Base-by-base conservation (phyloP, 106 monocot species). In the Chionographis japonica region DNA sequence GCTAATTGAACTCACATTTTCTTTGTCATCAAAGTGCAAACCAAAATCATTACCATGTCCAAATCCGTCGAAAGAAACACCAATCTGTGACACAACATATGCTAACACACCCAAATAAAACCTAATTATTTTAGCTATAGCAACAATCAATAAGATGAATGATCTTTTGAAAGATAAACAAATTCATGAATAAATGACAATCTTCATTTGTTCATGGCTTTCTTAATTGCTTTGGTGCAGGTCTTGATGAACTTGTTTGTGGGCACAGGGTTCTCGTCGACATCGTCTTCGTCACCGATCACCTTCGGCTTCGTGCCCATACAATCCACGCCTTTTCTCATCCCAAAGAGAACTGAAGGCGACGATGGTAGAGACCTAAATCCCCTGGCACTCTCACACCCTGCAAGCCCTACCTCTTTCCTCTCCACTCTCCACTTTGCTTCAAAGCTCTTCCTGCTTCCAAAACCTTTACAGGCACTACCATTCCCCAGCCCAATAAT, bases 281-380 rank as follows among this genome's bases (percentile, higher is more conserved):
- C 70, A n/a, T 76, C 63, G 6, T 51, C 56, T 4, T 81, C 78
- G 50, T 86, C 66, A 52, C 70, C 75, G 12, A 64, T 40, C 52
- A 78, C 76, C 49, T 70, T 69, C 0, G 88, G 85, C 68, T 82
- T 89, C 81, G 74, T 93, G 14, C 81, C 52, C 5, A 86, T 77
- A 62, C 84, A 84, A 40, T 87, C 84, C 51, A 82, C 81, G 17
- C 85, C 71, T 58, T 56, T 85, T 65, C 62, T 88, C 83, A 81
- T 68, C 71, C 81, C 68, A 36, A 79, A 63, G 12, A 85, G 81
- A 76, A 73, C 54, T 2, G 83, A 77, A 67, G 90, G 88, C 12
- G 90, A 82, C 35, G 93, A 85, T 40, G 85, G 83, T 40, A 85
- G 61, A 7, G 84, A 73, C 52, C 70, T 73, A 39, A 83, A 88